phyloP scores from a whole-genome alignment of 2,329 filamentous ascomycete genomes.

The Aureobasidium musti region DNA sequence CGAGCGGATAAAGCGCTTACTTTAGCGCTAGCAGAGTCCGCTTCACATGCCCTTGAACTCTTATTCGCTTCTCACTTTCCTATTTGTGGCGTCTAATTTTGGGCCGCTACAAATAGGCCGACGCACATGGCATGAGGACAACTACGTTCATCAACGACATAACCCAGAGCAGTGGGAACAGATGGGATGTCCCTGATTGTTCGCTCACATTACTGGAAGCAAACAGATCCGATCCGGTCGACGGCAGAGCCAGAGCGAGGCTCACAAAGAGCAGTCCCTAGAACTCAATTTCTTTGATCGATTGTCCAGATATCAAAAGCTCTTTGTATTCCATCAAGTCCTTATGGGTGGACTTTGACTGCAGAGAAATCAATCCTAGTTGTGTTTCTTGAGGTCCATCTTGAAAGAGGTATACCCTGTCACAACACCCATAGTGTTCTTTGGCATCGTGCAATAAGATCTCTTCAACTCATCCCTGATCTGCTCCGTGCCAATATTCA shows the following conservation, averaged over 20 bases:
- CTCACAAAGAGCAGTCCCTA: background rate
- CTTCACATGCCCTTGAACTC: too few species aligned
- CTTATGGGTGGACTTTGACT: background rate
- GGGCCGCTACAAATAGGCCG: too few species aligned
- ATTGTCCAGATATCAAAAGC: background rate
- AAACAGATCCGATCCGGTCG: too few species aligned
- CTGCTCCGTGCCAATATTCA: constrained; percentile 44
- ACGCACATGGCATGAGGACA: too few species aligned
- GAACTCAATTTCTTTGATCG: background rate
- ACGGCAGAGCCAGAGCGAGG: background rate
- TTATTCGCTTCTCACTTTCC: too few species aligned
- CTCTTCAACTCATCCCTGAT: constrained; percentile 38
- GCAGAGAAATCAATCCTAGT: background rate
- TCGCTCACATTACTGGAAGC: too few species aligned
- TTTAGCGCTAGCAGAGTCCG: too few species aligned
- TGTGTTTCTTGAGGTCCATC: background rate
- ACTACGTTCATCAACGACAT: too few species aligned
- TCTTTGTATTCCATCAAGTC: background rate
- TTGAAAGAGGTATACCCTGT: constrained; percentile 37
- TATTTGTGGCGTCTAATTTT: too few species aligned
- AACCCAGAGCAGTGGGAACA: too few species aligned
- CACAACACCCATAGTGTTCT: constrained; percentile 47
- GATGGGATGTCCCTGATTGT: too few species aligned
- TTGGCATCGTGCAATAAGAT: constrained; percentile 43
- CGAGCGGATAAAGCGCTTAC: too few species aligned